Evolutionary conservation across 2,329 filamentous ascomycete species (phyloP), one percentile per base, ranked within the genome.

Genomic region (Aspergillus sp.): DNA sequence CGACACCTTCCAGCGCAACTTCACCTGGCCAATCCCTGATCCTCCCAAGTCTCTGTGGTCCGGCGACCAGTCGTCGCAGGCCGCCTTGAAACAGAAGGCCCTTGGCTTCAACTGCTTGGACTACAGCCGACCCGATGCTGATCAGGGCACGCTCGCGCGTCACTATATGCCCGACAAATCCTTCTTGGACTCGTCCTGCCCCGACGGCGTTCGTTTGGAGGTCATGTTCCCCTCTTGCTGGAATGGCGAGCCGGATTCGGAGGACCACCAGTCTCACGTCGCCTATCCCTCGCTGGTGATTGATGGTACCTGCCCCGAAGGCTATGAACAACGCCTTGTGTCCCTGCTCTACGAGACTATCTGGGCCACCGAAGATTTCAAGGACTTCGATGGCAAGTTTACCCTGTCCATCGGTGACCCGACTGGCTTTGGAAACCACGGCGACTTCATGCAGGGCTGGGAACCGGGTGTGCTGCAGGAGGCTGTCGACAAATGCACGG

Each of bases 101-200:
- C 49, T 95, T 16, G 89, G 91, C 3, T 94, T 94, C 74, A 96
- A 96, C 69, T 96, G 91, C 62, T 65, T 98, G 39, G 80, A 96
- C 73, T 95, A 95, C 55, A 50, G 48, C 19, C 66, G 60, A 15
- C 48, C 48, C 12, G 67, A 22, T 10, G 6, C 82, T 2, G 86
- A 94, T 58, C n/a, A n/a, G n/a, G 71, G 72, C 1, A 82, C 86
- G 10, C 71, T 93, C 22, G 82, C 77, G 58, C 85, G 88, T 44
- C 88, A 94, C 59, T 78, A 75, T 54, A 51, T 95, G 47, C 88
- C 89, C 0, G 73, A 80, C 48, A 93, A 93, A 69, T 61, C 63
- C 0, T 93, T 75, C 53, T 69, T 94, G 22, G 86, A 95, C 52
- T 71, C 70, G 34, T 78, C 89, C 61, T 96, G 89, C 63, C 62